phyloP scores from a whole-genome alignment of 2,329 filamentous ascomycete species.

The Ceratocystis eucalypticola region DNA sequence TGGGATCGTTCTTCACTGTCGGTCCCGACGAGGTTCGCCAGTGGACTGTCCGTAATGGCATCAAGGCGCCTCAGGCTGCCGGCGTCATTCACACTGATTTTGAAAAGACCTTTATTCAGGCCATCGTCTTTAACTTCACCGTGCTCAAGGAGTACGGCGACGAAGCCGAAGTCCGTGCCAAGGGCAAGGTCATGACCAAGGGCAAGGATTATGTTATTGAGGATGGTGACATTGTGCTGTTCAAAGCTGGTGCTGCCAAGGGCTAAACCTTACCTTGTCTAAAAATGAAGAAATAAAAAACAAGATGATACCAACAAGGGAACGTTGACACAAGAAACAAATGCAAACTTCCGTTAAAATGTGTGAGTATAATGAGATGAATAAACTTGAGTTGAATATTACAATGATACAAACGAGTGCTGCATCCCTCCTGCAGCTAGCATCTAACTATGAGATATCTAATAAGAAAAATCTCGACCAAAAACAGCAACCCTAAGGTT shows the following conservation, averaged over 20 bases:
- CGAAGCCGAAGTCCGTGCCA: constrained; percentile 76
- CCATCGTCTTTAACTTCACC: constrained; percentile 79
- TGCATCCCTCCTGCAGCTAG: not conserved
- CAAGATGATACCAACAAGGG: constrained; percentile 15
- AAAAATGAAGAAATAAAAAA: constrained; percentile 8
- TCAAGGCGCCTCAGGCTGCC: constrained; percentile 92
- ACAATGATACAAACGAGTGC: not conserved
- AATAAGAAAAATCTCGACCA: not conserved
- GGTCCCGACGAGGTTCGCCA: constrained; percentile 93
- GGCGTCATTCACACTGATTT: constrained; percentile 98
- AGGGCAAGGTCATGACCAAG: constrained; percentile 96
- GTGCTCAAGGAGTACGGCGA: constrained; percentile 75
- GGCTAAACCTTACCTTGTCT: constrained; percentile 30
- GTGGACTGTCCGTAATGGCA: constrained; percentile 93
- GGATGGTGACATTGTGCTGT: constrained; percentile 69
- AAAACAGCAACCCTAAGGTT: not conserved
- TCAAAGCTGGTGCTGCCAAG: constrained; percentile 82
- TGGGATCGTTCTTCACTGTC: constrained; percentile 94
- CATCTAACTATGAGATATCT: not conserved
- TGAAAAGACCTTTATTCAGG: constrained; percentile 99
- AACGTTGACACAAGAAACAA: too few species aligned
- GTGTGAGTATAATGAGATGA: not conserved
- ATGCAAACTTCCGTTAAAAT: not conserved
- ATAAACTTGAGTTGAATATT: not conserved
- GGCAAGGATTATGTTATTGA: constrained; percentile 91